Percentiles rank a stretch among this genome's conserved stretches.
Evolutionary conservation across 306 rosid genomes (phyloP).

Genomic region (Quercus variabilis): DNA sequence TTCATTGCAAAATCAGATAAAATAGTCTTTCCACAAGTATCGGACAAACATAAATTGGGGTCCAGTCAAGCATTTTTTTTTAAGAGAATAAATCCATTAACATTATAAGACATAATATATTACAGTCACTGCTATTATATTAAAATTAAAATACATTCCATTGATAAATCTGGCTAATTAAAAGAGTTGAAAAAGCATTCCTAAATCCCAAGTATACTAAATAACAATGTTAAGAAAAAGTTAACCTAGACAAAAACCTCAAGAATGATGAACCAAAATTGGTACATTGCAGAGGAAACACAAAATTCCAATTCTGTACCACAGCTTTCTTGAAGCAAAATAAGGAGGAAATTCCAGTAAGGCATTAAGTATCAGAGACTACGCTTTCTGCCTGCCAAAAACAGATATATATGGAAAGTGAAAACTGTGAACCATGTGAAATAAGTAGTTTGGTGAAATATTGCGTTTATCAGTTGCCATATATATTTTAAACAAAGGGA

Average conservation of each 20-base stretch:
- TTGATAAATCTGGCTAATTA: no score
- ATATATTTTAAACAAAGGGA: not conserved
- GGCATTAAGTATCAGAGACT: not conserved
- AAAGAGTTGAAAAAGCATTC: not conserved
- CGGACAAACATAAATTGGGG: no score
- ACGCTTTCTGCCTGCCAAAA: slow-evolving; percentile 14
- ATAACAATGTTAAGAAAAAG: not conserved
- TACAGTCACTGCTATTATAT: no score
- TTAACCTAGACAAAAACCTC: not conserved
- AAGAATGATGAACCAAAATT: not conserved
- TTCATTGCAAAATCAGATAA: no score
- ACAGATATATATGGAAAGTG: not conserved
- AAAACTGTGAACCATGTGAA: not conserved
- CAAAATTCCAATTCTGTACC: not conserved
- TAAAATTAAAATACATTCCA: no score
- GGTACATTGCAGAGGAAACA: no score
- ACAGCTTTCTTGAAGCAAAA: not conserved
- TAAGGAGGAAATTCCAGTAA: not conserved
- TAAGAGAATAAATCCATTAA: no score
- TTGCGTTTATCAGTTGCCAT: not conserved
- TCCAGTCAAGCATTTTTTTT: no score
- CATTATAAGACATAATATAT: no score
- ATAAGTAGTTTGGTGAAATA: not conserved
- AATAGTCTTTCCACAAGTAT: no score
- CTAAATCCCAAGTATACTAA: not conserved